Evolutionary conservation across 2,329 filamentous ascomycete genomes (phyloP), one percentile per base, ranked within the genome.

Genomic region (Basipetospora chlamydospora): DNA sequence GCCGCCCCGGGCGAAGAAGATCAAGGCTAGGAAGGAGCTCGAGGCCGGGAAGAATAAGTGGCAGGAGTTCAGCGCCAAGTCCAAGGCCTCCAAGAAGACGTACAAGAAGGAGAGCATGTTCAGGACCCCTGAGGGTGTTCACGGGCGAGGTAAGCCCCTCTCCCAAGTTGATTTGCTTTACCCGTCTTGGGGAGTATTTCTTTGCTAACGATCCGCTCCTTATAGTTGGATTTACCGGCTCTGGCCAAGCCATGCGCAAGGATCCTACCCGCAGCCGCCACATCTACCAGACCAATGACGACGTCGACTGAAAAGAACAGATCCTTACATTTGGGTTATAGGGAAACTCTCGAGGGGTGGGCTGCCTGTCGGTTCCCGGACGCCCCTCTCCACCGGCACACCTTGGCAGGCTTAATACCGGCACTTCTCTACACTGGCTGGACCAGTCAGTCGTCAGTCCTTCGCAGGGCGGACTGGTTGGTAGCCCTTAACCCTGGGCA

Each of bases 31-130:
- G 42, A 90, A 87, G 56, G 84, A 92, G 53, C 69, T 96, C 17
- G 88, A 96, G 61, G 82, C 77, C 43, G 80, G 81, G 51, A 93
- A 94, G 65, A 82, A 63, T 51, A 94, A 90, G 54, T 98, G 90
- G 90, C 81, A 95, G 54, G 83, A 92, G 44, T 98, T 94, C 57
- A 81, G 77, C 45, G 67, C 70, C 50, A 94, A 92, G 56, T 71
- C 68, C 32, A 87, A 84, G 52, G 64, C 74, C 44, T 73, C 66
- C 44, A 22, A 17, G 3, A 80, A 79, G 55, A 46, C 60, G 4
- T 59, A 61, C 28, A 88, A 88, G 63, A 94, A 94, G 60, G 84
- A 94, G 33, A 93, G 85, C 66, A 95, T 95, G 87, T 95, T 95
- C 56, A 77, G 87, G 32, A 95, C 87, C 3, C 85, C 86, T 0